phyloP scores from a whole-genome alignment of 139 green algal species.

The Edaphochlamys debaryana region DNA sequence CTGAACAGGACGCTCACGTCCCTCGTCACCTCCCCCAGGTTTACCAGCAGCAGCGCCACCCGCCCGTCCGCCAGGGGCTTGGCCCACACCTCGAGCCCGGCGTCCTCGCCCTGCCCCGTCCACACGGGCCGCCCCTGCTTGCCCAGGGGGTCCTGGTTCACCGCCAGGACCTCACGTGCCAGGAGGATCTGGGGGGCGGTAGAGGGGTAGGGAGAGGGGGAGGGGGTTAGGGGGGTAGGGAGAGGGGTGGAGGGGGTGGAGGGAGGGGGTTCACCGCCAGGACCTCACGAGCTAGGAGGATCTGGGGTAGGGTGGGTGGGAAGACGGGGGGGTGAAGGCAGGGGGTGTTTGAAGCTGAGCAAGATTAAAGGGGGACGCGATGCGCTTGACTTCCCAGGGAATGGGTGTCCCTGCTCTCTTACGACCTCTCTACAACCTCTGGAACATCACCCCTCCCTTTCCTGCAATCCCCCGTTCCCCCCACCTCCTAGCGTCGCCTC shows the following conservation, averaged over 20 bases:
- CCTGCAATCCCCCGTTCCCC: no score
- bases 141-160: conserved; percentile 59
- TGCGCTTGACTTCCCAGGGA: no score
- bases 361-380: no score
- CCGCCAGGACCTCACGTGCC: conserved; percentile 50
- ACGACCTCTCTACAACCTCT: no score
- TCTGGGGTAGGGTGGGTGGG: background rate
- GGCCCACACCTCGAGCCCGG: conserved; percentile 50
- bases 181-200: conserved; percentile 37
- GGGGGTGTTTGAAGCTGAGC: no score
- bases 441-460: no score
- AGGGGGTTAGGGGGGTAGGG: background rate
- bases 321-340: background rate
- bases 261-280: conserved; percentile 57
- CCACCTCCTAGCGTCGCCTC: no score
- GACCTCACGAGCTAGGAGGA: conserved; percentile 50
- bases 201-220: background rate
- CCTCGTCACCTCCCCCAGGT: conserved; percentile 21
- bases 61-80: conserved; percentile 54
- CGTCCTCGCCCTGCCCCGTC: background rate
- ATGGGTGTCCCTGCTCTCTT: no score
- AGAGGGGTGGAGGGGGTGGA: no score
- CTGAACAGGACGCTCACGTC: conserved; percentile 50
- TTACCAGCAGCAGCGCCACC: conserved; percentile 57
- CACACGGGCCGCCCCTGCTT: conserved; percentile 51